phyloP scores from a whole-genome alignment of 2,329 filamentous ascomycete genomes.

The Xylariaceae sp. region DNA sequence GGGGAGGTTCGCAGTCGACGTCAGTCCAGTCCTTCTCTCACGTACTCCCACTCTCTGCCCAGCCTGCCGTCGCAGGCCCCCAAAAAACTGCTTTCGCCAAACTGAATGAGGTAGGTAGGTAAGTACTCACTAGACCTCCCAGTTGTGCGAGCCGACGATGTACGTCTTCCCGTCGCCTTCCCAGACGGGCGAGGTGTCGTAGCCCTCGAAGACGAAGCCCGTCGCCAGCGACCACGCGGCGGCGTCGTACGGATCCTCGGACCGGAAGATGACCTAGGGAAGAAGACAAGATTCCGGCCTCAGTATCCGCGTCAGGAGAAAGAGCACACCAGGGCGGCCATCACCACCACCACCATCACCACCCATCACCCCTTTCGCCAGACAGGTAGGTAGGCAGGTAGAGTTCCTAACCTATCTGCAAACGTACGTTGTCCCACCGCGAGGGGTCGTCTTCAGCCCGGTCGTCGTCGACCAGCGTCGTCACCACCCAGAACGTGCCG shows the following conservation, averaged over 20 bases:
- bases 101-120: too few relatives aligned
- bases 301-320: too few relatives aligned
- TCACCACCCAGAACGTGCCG: constrained; percentile 37
- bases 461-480: constrained; percentile 31
- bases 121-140: constrained; percentile 22
- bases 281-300: too few relatives aligned
- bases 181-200: constrained; percentile 50
- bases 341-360: too few relatives aligned
- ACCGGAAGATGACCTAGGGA: constrained; percentile 37
- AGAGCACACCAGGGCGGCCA: too few relatives aligned
- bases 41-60: too few relatives aligned
- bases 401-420: too few relatives aligned
- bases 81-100: too few relatives aligned
- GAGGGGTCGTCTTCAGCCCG: constrained; percentile 20
- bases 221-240: constrained; percentile 39
- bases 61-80: too few relatives aligned
- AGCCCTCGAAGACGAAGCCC: constrained; percentile 41
- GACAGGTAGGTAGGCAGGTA: too few relatives aligned
- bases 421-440: constrained; percentile 28
- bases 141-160: constrained; percentile 34
- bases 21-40: too few relatives aligned
- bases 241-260: constrained; percentile 33
- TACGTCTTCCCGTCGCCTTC: constrained; percentile 48
- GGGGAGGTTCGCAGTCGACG: not conserved
- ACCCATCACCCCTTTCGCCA: too few relatives aligned